Base-by-base conservation (phyloP, 2,329 filamentous ascomycete genomes). In the Colletotrichum lini region DNA sequence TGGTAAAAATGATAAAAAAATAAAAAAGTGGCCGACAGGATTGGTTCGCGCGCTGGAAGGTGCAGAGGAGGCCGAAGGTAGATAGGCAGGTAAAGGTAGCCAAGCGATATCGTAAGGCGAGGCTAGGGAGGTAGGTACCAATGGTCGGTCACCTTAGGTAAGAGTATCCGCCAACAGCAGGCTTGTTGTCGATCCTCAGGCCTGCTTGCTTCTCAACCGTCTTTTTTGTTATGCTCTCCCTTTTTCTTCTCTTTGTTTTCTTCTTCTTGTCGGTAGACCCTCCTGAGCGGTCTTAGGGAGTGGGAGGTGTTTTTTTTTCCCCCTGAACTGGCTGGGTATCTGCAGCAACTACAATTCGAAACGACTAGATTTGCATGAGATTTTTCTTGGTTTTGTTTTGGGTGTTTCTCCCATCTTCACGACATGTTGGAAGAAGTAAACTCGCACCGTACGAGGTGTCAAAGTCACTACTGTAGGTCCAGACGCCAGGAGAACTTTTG, bases 151-250 rank as follows among this genome's bases (percentile, higher is more conserved):
- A 3, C 21, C 4, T 21, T n/a, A 52, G 21, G 26, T 52, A 16
- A 8, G 30, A 35, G 35, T 38, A 38, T 16, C 61, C 49, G 47
- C 47, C 53, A 64, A 38, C 13, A 26, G 47, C 47, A 53, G 52
- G 38, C n/a, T 38, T 26, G 35, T 54, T 40, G 58, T 53, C 64
- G 49, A 67, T 67, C 56, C 47, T 53, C 47, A 47, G 47, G 56
- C 63, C 21, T 38, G 35, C 47, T 44, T 54, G 18, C 38, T 53
- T 40, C 21, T 23, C 18, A 8, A 30, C 2, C 38, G 2, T 35
- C n/a, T 38, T 40, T 15, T 21, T 30, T 13, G 10, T 56, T 56
- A 8, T 56, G 4, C 10, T 3, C n/a, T 66, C 23, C 30, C 23
- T 30, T 44, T 12, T 45, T 12, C 30, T 44, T 52, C 16, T 54